Percentiles rank a stretch among this genome's conserved stretches.
phyloP scores from a whole-genome alignment of 2,329 filamentous ascomycete species.

The Juglanconis sp. region DNA sequence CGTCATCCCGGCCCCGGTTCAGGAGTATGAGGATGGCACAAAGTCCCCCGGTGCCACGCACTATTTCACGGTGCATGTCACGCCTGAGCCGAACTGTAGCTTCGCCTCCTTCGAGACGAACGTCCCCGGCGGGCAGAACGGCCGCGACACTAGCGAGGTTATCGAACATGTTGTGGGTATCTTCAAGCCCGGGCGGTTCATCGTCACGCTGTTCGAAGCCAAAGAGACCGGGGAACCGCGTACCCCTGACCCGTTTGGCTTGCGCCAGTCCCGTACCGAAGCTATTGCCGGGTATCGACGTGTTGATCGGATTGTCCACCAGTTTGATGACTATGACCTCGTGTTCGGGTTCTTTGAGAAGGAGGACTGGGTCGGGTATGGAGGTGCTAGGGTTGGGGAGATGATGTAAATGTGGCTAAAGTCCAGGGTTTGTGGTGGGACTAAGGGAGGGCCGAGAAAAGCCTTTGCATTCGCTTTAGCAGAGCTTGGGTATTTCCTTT shows the following conservation, averaged over 20 bases:
- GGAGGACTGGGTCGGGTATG: slow-evolving; percentile 66
- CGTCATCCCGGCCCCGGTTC: slow-evolving; percentile 75
- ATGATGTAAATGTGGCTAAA: slow-evolving; percentile 28
- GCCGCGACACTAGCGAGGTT: slow-evolving; percentile 83
- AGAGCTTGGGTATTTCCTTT: too few species aligned
- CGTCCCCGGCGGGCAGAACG: slow-evolving; percentile 83
- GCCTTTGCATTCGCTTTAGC: too few species aligned
- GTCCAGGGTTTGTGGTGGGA: neutral
- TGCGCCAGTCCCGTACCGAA: slow-evolving; percentile 61
- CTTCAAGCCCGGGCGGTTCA: slow-evolving; percentile 97
- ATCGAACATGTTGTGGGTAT: slow-evolving; percentile 93
- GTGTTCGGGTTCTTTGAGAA: slow-evolving; percentile 96
- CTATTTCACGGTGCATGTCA: slow-evolving; percentile 98
- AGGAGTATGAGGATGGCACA: slow-evolving; percentile 38
- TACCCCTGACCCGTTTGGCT: slow-evolving; percentile 26
- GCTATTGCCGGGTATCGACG: slow-evolving; percentile 80
- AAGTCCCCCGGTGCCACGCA: slow-evolving; percentile 52
- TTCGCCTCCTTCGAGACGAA: slow-evolving; percentile 99
- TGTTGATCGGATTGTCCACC: slow-evolving; percentile 92
- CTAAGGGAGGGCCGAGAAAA: neutral
- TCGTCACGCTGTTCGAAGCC: slow-evolving; percentile 91
- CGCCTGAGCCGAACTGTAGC: slow-evolving; percentile 92
- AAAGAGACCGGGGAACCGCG: slow-evolving; percentile 56
- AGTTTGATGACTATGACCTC: slow-evolving; percentile 94
- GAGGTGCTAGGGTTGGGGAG: slow-evolving; percentile 53